Evolutionary conservation across 2,329 filamentous ascomycete genomes (phyloP), one percentile per base, ranked within the genome.

Genomic region (Fonsecaea erecta): DNA sequence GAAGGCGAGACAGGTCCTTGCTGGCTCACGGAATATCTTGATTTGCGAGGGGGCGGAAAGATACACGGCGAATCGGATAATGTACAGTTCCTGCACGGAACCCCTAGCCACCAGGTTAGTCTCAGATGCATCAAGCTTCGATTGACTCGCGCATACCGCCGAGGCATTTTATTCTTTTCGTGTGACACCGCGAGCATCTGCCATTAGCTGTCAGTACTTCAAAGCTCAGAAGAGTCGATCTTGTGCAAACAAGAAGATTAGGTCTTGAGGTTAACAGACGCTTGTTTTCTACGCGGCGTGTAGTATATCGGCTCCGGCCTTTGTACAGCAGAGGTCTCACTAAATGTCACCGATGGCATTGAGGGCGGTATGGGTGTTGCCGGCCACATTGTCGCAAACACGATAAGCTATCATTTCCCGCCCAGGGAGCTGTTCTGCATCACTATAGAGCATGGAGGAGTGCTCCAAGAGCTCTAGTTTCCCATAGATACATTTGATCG

Each of bases 151-250:
- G 24, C 35, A 28, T 60, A 66, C 63, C 63, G 14, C 63, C 63
- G 2, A 66, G 40, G 21, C 63, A 66, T 43, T 66, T 66, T 5
- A 66, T 66, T 40, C 63, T 62, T 55, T 66, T 66, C n/a, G 63
- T 55, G 32, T 66, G 63, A n/a, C 63, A 66, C 21, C 63, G 53
- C 14, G 63, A 59, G 48, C 63, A 66, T 16, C 63, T 65, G 54
- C 26, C 18, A 16, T 48, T 18, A 48, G 8, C 8, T 3, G 43
- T 48, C 11, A 48, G 43, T 16, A 16, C 21, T 48, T 48, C 43
- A 48, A 14, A 14, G 8, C 21, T 24, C 43, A 48, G 2, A 12
- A 2, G 4, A 5, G 9, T 24, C 18, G 43, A 48, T 24, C 24
- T 48, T 48, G 18, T 12, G 43, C 12, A 11, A 37, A 11, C 28